Evolutionary conservation across 305 asterid species (phyloP).

Genomic region (Petunia hybrid): DNA sequence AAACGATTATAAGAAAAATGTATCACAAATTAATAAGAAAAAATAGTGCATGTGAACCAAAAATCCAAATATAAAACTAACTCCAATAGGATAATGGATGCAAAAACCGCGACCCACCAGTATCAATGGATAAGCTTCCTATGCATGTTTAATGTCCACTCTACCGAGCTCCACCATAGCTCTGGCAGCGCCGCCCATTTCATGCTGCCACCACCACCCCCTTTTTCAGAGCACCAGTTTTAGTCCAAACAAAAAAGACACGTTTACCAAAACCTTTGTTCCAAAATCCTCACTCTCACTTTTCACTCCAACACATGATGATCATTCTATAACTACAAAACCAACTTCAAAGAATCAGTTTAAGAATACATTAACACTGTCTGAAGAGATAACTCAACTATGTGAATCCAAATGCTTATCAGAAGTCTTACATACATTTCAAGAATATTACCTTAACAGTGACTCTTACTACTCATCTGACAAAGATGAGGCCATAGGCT

Average conservation of each 20-base stretch:
- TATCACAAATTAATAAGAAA: too few species aligned
- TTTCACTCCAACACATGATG: not conserved
- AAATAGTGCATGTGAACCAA: too few species aligned
- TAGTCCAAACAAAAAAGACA: not conserved
- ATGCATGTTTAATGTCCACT: not conserved
- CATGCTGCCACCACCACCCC: not conserved
- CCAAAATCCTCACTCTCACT: conserved; percentile 6
- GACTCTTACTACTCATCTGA: conserved; percentile 30
- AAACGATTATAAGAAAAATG: too few species aligned
- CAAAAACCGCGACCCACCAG: not conserved
- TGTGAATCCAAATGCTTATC: conserved; percentile 32
- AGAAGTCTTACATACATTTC: conserved; percentile 34
- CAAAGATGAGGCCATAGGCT: conserved; percentile 34
- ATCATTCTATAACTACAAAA: not conserved
- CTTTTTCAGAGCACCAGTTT: not conserved
- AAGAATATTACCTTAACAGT: conserved; percentile 8
- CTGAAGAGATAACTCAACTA: conserved; percentile 36
- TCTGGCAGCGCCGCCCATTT: not conserved
- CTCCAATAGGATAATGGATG: not conserved
- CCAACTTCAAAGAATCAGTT: not conserved
- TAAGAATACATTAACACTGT: not conserved
- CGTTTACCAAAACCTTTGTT: not conserved
- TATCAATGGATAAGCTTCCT: not conserved
- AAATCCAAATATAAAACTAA: not conserved
- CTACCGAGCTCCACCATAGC: conserved; percentile 11